Evolutionary conservation across 2,329 filamentous ascomycete genomes (phyloP).

Genomic region (Alternaria postmessia): DNA sequence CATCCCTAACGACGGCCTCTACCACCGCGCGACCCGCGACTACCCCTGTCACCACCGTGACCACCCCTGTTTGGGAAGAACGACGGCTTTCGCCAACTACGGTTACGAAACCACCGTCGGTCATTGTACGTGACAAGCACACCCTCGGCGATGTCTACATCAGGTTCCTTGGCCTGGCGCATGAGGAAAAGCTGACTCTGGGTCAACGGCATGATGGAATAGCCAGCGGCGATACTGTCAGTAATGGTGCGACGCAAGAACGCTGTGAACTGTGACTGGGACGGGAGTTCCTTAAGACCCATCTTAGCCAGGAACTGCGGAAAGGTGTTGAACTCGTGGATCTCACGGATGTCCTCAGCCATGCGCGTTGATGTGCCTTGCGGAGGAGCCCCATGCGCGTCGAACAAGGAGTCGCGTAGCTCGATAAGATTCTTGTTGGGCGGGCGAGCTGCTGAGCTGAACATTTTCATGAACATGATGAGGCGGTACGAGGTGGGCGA

Average conservation of each 20-base stretch:
- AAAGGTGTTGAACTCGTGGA: conserved; percentile 56
- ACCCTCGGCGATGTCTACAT: conserved; percentile 25
- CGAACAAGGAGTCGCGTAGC: conserved; percentile 50
- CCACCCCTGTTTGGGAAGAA: conserved; percentile 26
- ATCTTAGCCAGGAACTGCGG: conserved; percentile 55
- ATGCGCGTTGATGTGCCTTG: conserved; percentile 52
- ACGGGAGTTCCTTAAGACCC: conserved; percentile 47
- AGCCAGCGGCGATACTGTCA: conserved; percentile 34
- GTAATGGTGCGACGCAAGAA: conserved; percentile 36
- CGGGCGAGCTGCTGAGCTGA: conserved; percentile 56
- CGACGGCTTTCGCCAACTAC: conserved; percentile 18
- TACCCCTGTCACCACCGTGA: background rate
- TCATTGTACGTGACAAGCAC: conserved; percentile 19
- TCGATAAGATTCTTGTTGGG: conserved; percentile 47
- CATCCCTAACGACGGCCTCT: background rate
- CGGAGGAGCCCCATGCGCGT: conserved; percentile 61
- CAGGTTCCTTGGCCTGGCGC: conserved; percentile 26
- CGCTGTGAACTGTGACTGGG: conserved; percentile 28
- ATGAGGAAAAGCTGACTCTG: conserved; percentile 38
- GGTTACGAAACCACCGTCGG: conserved; percentile 23
- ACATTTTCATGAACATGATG: conserved; percentile 63
- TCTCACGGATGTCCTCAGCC: conserved; percentile 54
- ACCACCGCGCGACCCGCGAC: background rate
- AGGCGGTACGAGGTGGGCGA: conserved; percentile 59
- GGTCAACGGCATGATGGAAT: conserved; percentile 33